Percentiles rank a stretch among this genome's conserved stretches.
Evolutionary conservation across 345 rosid genomes (phyloP).

Genomic region (Durio zibethinus): DNA sequence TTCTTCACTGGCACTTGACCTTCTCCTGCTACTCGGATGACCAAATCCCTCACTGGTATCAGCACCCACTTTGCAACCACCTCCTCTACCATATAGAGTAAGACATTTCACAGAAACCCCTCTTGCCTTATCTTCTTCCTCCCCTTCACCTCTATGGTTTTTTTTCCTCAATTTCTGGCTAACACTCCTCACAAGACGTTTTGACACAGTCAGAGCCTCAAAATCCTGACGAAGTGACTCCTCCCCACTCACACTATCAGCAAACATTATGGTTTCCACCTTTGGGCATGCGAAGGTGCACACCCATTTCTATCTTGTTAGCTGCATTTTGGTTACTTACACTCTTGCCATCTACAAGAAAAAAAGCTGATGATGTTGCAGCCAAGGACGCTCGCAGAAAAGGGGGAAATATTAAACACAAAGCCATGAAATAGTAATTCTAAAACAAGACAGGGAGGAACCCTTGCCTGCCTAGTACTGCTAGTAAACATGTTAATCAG

Average conservation of each 20-base stretch:
- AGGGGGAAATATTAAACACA: neutral
- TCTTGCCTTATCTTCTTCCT: slow-evolving; percentile 46
- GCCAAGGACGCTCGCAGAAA: neutral
- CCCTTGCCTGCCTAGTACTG: neutral
- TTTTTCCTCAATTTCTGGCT: slow-evolving; percentile 75
- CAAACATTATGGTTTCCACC: slow-evolving; percentile 35
- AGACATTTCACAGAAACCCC: slow-evolving; percentile 71
- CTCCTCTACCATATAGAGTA: slow-evolving; percentile 64
- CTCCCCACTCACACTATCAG: slow-evolving; percentile 49
- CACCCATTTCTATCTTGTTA: slow-evolving; percentile 21
- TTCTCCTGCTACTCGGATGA: slow-evolving; percentile 68
- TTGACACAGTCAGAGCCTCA: slow-evolving; percentile 67
- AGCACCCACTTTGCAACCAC: slow-evolving; percentile 96
- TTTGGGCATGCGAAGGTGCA: slow-evolving; percentile 12
- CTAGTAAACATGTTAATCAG: neutral
- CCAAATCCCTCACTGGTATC: slow-evolving; percentile 76
- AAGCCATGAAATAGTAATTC: neutral
- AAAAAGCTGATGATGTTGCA: slow-evolving; percentile 4
- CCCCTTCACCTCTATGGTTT: slow-evolving; percentile 43
- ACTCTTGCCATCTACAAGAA: slow-evolving; percentile 16
- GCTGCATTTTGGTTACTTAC: slow-evolving; percentile 6
- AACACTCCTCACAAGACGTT: slow-evolving; percentile 69
- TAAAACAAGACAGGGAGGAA: neutral
- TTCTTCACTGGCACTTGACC: slow-evolving; percentile 80
- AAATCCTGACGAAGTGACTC: slow-evolving; percentile 57